phyloP scores from a whole-genome alignment of 148 eudicot species.

The Chenopodium quinoa region DNA sequence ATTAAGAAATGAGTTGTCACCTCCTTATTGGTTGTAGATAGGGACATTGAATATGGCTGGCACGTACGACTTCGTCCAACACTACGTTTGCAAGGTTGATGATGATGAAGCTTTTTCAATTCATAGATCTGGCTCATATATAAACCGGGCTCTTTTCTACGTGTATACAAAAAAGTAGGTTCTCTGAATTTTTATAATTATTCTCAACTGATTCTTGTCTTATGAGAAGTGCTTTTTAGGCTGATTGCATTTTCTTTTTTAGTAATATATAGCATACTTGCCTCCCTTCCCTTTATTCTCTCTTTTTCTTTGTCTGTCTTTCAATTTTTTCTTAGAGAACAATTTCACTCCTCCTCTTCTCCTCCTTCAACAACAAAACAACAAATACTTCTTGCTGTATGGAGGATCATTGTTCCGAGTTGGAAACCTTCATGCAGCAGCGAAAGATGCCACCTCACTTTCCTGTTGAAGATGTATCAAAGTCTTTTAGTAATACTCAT shows the following conservation, averaged over 20 bases:
- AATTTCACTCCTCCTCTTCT: neutral
- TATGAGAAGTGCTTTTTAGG: constrained; percentile 23
- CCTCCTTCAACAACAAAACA: neutral
- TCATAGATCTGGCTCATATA: constrained; percentile 10
- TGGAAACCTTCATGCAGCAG: constrained; percentile 37
- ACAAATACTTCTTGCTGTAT: constrained; percentile 24
- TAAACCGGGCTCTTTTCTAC: constrained; percentile 18
- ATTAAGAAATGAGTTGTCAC: constrained; percentile 39
- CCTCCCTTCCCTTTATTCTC: constrained; percentile 12
- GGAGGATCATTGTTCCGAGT: constrained; percentile 38
- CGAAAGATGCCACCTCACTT: constrained; percentile 29
- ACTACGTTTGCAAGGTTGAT: constrained; percentile 3
- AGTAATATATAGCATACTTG: constrained; percentile 25
- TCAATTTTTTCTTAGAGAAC: neutral
- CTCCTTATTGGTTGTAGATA: constrained; percentile 36
- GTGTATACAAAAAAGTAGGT: constrained; percentile 12
- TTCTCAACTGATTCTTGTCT: constrained; percentile 33
- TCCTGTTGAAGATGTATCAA: constrained; percentile 1
- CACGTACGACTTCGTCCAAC: constrained; percentile 53
- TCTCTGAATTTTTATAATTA: constrained; percentile 22
- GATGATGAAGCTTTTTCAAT: neutral
- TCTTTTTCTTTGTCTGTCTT: constrained; percentile 10
- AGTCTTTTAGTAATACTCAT: constrained; percentile 8
- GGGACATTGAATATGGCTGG: constrained; percentile 47
- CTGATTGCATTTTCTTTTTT: constrained; percentile 8